Evolutionary conservation across 495 filamentous ascomycete species (phyloP).

Genomic region (Penicillium cataractarum): DNA sequence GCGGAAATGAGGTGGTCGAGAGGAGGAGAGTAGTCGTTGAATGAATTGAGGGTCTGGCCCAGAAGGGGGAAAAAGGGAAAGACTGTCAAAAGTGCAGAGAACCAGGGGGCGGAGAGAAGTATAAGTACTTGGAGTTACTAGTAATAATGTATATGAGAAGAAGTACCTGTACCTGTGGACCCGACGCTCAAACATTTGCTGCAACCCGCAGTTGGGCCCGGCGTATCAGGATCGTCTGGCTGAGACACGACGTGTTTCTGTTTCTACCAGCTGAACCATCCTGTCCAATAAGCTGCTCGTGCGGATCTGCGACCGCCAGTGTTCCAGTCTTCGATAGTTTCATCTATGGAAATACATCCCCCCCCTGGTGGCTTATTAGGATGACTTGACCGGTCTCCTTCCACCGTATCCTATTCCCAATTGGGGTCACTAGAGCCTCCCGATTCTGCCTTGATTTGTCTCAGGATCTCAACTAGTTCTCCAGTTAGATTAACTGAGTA

Average conservation of each 20-base stretch:
- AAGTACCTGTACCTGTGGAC: conserved; percentile 14
- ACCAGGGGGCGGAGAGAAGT: conserved; percentile 18
- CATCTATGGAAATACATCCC: background rate
- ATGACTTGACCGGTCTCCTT: background rate
- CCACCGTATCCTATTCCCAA: no score
- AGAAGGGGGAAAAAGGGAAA: conserved; percentile 15
- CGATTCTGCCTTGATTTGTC: background rate
- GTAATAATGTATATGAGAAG: background rate
- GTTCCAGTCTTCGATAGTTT: conserved; percentile 17
- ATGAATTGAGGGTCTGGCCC: conserved; percentile 18
- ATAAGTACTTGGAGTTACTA: background rate
- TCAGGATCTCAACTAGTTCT: no score
- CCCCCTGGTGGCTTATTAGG: background rate
- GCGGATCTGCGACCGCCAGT: conserved; percentile 15
- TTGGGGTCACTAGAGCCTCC: background rate
- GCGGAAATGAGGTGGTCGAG: background rate
- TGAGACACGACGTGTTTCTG: conserved; percentile 49
- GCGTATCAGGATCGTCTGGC: conserved; percentile 30
- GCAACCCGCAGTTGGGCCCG: conserved; percentile 8
- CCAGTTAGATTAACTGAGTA: background rate
- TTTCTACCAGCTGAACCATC: conserved; percentile 10
- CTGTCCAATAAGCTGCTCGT: background rate
- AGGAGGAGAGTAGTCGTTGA: background rate
- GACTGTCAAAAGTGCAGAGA: conserved; percentile 7
- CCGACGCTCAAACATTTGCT: conserved; percentile 16